Evolutionary conservation across 306 rosid species (phyloP), one percentile per base, ranked within the genome.

Genomic region (Sicyos edulis): DNA sequence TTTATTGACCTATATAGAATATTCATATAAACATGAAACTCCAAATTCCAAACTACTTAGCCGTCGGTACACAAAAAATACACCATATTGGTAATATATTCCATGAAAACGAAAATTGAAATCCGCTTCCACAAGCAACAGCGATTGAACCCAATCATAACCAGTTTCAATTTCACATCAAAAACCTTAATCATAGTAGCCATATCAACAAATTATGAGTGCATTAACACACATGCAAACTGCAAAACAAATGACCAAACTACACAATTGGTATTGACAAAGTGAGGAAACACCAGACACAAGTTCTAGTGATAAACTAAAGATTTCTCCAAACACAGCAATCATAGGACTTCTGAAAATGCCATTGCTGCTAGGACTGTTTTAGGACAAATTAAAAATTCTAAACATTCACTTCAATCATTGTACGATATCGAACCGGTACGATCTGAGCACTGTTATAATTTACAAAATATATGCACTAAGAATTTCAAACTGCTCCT

Each of bases 371-470:
- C 57, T 68, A 24, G 21, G 32, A 24, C 42, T 3, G 42, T 44
- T 8, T 21, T 24, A 21, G 8, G 15, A 68, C 56, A 68, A 12
- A 21, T 44, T 44, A 19, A 65, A 45, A 67, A 13, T 68, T 68
- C 8, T 49, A 8, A 50, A 49, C 58, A 14, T 68, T 24, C 8
- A 2, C 44, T 24, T 24, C 73, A 50, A 68, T 47, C 22, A 49
- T 50, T 24, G 73, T 49, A 68, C 42, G 19, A 68, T 16, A 44
- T 68, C 26, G 22, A 68, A 49, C 57, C 58, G 24, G 21, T 47
- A 22, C 8, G 15, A 49, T 20, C 42, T 68, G 6, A 49, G 34
- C 42, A 16, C 42, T 7, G 21, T 47, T 45, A n/a, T n/a, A n/a
- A n/a, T n/a, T n/a, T n/a, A 3, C 44, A 12, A 68, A 47, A 68